Percentiles rank a stretch among this genome's conserved stretches.
Evolutionary conservation across 2,329 filamentous ascomycete species (phyloP).

Genomic region (Fusarium torreyae): DNA sequence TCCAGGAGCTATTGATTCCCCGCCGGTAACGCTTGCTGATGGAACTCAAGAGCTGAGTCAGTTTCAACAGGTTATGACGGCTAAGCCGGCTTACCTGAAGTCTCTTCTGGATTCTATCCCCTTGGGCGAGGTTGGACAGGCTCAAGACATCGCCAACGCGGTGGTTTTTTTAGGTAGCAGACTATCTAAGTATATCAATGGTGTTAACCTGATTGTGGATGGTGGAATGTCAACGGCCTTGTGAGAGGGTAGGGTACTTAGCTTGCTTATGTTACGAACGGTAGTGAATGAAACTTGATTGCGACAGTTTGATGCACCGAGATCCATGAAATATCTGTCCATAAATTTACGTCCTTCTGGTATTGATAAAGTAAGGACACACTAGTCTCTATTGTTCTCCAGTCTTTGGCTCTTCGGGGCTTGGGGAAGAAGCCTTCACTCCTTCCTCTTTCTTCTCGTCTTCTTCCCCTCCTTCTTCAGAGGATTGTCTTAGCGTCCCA

Average conservation of each 20-base stretch:
- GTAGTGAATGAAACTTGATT: too few relatives aligned
- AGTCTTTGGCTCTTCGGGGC: neutral
- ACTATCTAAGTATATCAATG: constrained; percentile 41
- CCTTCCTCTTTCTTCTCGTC: neutral
- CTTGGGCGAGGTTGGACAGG: constrained; percentile 29
- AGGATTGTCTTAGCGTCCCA: neutral
- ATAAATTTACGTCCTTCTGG: too few relatives aligned
- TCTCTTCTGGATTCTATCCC: constrained; percentile 27
- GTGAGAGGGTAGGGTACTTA: neutral
- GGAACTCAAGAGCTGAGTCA: constrained; percentile 43
- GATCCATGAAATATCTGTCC: too few relatives aligned
- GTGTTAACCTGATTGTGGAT: constrained; percentile 45
- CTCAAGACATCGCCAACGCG: constrained; percentile 45
- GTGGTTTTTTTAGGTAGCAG: constrained; percentile 45
- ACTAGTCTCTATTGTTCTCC: too few relatives aligned
- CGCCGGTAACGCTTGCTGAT: constrained; percentile 27
- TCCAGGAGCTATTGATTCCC: constrained; percentile 43
- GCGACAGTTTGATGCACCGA: too few relatives aligned
- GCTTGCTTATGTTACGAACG: too few relatives aligned
- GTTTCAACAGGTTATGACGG: constrained; percentile 21
- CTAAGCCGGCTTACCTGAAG: constrained; percentile 24
- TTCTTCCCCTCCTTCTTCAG: neutral
- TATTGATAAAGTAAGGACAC: too few relatives aligned
- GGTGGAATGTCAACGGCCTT: constrained; percentile 32
- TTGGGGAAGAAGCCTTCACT: neutral